Conservation (phyloP, 371 early-diverging fungal species). For the Apophysomyces elegans region DNA sequence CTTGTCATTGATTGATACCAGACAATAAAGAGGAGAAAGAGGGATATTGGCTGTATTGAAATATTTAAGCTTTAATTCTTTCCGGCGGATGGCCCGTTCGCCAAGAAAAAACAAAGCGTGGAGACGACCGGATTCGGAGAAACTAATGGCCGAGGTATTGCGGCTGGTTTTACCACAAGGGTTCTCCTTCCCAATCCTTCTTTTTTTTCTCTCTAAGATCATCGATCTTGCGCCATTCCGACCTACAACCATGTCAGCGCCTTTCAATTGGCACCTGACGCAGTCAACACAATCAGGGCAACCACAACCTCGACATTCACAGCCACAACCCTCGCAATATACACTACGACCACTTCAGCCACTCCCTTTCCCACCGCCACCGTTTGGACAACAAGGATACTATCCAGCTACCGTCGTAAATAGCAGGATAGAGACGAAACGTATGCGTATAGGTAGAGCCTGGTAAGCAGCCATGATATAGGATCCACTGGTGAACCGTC, state of each 20-base stretch:
- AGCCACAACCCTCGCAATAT: neutral
- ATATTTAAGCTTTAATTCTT: too few species aligned
- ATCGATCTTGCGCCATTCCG: neutral
- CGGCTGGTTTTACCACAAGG: neutral
- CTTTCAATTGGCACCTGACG: neutral
- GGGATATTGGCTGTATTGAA: too few species aligned
- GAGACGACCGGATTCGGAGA: too few species aligned
- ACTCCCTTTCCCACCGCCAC: neutral
- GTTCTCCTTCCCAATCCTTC: neutral
- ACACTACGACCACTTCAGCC: conserved; percentile 1
- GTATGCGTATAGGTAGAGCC: conserved; percentile 16
- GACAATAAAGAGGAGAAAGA: too few species aligned
- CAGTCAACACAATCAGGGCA: neutral
- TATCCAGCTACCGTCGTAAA: neutral
- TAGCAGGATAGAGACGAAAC: neutral
- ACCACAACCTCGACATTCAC: neutral
- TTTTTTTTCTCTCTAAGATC: neutral
- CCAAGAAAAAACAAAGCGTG: neutral
- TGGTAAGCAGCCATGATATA: neutral
- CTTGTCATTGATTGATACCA: too few species aligned
- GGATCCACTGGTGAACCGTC: neutral
- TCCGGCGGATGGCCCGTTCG: too few species aligned
- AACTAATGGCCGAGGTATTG: neutral
- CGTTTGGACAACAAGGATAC: neutral
- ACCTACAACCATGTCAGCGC: neutral